These are phyloP conservation scores for Saccharum hybrid DNA, from an alignment of 202 grass and related monocot species.

Conservation along the genomic window DNA sequence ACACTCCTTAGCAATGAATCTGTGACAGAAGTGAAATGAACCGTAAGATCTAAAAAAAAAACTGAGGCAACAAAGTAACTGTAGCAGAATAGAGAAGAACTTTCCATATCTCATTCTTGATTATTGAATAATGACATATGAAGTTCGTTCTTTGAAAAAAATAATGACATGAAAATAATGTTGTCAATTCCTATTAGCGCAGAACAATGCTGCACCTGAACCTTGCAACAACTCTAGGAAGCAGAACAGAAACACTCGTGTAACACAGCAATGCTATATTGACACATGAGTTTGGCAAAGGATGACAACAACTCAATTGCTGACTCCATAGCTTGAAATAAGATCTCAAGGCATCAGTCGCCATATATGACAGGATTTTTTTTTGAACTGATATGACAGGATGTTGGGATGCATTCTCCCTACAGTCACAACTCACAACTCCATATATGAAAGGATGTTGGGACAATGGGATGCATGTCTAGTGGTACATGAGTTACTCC, in stretches of 20 bases:
- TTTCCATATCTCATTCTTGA: neutral
- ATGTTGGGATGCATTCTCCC: neutral
- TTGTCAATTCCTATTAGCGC: neutral
- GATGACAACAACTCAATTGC: neutral
- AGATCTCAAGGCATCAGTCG: neutral
- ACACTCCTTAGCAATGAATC: slow-evolving; percentile 27
- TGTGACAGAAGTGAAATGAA: neutral
- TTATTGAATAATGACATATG: neutral
- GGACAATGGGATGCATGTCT: neutral
- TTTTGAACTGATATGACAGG: neutral
- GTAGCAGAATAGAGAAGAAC: neutral
- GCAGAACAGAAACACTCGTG: neutral
- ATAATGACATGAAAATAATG: neutral
- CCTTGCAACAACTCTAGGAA: neutral
- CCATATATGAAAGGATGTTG: neutral
- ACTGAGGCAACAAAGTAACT: neutral
- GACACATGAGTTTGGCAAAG: neutral
- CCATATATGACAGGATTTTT: neutral
- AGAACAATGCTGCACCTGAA: neutral
- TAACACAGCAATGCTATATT: neutral
- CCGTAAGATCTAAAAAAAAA: neutral
- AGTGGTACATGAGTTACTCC: neutral
- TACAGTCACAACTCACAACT: neutral
- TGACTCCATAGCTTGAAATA: neutral
- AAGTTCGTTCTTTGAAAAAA: neutral